phyloP scores from a whole-genome alignment of 192 early-diverging fungal species.

The Geranomyces michiganensis region DNA sequence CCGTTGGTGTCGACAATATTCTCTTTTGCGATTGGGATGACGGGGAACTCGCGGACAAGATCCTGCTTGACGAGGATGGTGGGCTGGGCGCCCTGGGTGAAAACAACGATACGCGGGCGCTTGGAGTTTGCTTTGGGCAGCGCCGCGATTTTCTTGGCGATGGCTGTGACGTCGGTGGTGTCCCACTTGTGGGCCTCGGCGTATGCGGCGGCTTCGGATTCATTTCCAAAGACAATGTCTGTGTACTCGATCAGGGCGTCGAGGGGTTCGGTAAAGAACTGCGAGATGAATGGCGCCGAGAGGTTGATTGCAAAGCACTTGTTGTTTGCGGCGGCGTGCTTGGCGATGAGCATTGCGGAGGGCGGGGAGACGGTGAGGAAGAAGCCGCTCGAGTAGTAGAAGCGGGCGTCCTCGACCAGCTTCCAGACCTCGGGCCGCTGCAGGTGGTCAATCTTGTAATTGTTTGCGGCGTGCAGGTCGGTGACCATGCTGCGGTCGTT shows the following conservation, averaged over 20 bases:
- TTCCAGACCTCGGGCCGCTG: slow-evolving; percentile 78
- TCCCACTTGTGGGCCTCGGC: slow-evolving; percentile 71
- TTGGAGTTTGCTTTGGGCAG: slow-evolving; percentile 76
- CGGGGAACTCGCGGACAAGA: slow-evolving; percentile 57
- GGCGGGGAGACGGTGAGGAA: slow-evolving; percentile 90
- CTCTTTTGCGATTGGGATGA: slow-evolving; percentile 64
- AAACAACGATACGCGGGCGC: slow-evolving; percentile 82
- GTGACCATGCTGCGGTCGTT: slow-evolving; percentile 87
- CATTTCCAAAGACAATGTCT: slow-evolving; percentile 95
- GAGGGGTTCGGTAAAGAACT: slow-evolving; percentile 87
- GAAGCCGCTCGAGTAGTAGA: slow-evolving; percentile 94
- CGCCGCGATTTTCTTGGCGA: slow-evolving; percentile 80
- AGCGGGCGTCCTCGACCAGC: slow-evolving; percentile 82
- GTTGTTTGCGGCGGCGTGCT: slow-evolving; percentile 81
- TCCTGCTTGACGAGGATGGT: slow-evolving; percentile 71
- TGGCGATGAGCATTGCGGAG: slow-evolving; percentile 81
- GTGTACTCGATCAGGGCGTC: slow-evolving; percentile 81
- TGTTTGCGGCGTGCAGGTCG: slow-evolving; percentile 93
- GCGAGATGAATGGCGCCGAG: slow-evolving; percentile 92
- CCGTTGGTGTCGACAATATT: slow-evolving; percentile 97
- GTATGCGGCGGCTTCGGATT: slow-evolving; percentile 90
- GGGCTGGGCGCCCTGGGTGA: slow-evolving; percentile 84
- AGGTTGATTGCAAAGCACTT: slow-evolving; percentile 94
- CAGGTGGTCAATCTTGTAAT: slow-evolving; percentile 73
- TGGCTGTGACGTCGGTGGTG: slow-evolving; percentile 75